phyloP scores from a whole-genome alignment of 2,329 filamentous ascomycete genomes.

The Botryosphaeria dothidea region DNA sequence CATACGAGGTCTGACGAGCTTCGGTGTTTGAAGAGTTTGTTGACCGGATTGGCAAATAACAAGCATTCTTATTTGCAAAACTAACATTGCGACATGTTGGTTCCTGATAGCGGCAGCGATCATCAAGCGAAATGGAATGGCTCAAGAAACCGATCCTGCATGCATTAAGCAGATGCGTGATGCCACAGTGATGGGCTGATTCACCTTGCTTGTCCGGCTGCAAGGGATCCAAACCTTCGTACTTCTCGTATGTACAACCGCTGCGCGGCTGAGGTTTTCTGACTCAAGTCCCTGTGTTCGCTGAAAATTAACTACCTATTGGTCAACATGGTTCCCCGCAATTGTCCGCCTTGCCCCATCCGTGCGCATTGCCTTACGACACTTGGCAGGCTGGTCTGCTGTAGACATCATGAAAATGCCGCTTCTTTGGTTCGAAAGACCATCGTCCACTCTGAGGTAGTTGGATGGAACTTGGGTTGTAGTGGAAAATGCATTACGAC shows the following conservation, averaged over 20 bases:
- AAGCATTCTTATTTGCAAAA: no score
- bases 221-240: no score
- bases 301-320: no score
- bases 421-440: background rate
- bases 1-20: background rate
- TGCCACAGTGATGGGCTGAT: no score
- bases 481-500: no score
- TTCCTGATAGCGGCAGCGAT: no score
- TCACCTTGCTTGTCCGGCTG: background rate
- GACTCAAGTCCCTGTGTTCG: background rate
- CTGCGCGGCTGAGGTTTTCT: no score
- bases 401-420: background rate
- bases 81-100: no score
- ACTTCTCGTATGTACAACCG: no score
- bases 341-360: background rate
- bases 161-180: no score
- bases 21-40: background rate
- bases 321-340: background rate
- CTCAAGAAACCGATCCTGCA: no score
- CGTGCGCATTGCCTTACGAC: background rate
- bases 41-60: background rate
- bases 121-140: no score
- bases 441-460: background rate
- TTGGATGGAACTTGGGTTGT: background rate
- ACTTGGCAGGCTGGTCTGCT: background rate